These are phyloP conservation scores for Citrullus amarus DNA, from an alignment of 306 rosid species.

Conservation along the genomic window DNA sequence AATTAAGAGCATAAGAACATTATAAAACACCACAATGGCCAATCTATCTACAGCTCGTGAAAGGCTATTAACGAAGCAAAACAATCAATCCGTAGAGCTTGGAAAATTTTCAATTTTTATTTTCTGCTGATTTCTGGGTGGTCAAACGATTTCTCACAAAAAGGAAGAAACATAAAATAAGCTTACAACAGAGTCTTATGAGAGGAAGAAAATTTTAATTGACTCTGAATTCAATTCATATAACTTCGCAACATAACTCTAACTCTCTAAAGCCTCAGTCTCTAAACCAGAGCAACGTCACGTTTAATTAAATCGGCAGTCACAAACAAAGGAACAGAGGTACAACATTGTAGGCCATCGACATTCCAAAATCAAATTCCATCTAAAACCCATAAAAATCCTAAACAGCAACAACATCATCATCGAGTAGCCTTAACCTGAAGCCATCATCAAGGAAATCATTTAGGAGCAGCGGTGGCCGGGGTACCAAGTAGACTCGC, in stretches of 20 bases:
- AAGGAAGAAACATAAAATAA: not conserved
- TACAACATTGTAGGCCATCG: not conserved
- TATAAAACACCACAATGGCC: not conserved
- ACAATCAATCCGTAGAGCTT: not conserved
- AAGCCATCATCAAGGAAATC: not conserved
- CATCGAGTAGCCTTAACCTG: slow-evolving; percentile 2
- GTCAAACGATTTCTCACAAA: not conserved
- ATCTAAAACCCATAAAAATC: not conserved
- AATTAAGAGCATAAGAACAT: not conserved
- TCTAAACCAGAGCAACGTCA: not conserved
- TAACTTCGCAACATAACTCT: not conserved
- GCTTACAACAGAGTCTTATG: not conserved
- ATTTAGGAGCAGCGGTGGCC: slow-evolving; percentile 3
- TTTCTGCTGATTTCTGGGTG: not conserved
- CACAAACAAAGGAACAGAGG: not conserved
- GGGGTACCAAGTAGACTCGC: slow-evolving; percentile 84
- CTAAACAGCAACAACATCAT: slow-evolving; percentile 1
- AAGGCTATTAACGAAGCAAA: not conserved
- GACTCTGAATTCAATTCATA: not conserved
- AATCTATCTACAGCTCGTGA: not conserved
- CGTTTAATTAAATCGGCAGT: not conserved
- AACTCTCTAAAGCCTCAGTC: not conserved
- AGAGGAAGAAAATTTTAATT: not conserved
- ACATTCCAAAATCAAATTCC: not conserved
- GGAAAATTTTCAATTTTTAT: not conserved